Percentiles rank a stretch among this genome's conserved stretches.
Conservation (phyloP, 2,329 filamentous ascomycete species). For the Aspergillus brunneoviolaceus region DNA sequence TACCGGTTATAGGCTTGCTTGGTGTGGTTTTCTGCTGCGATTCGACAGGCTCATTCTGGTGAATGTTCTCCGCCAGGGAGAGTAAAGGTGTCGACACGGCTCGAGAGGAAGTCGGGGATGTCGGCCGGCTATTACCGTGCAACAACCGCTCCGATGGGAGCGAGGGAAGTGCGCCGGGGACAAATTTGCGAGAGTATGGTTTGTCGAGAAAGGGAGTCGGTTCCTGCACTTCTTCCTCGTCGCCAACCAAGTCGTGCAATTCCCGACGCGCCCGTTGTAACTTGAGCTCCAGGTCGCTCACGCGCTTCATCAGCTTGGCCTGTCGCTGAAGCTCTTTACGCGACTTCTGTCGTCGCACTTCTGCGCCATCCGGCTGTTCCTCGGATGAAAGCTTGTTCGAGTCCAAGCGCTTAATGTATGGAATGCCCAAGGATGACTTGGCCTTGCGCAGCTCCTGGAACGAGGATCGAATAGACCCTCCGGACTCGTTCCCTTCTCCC, state of each 20-base stretch:
- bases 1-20: neutral
- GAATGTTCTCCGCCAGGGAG: conserved; percentile 10
- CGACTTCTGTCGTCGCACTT: conserved; percentile 50
- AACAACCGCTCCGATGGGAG: conserved; percentile 49
- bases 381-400: conserved; percentile 27
- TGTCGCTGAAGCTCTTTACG: conserved; percentile 59
- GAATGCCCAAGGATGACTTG: conserved; percentile 31
- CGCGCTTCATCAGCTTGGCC: conserved; percentile 57
- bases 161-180: conserved; percentile 44
- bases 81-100: conserved; percentile 11
- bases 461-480: conserved; percentile 31
- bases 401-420: conserved; percentile 28
- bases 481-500: conserved; percentile 18
- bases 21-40: neutral
- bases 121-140: conserved; percentile 21
- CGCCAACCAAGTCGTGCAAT: conserved; percentile 50
- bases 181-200: conserved; percentile 37
- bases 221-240: conserved; percentile 30
- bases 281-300: conserved; percentile 61
- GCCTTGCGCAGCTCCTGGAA: conserved; percentile 39
- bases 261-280: conserved; percentile 56
- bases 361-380: conserved; percentile 25
- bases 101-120: conserved; percentile 11
- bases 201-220: conserved; percentile 25
- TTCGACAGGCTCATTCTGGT: neutral